Evolutionary conservation across 768 basidiomycete species (phyloP), one percentile per base, ranked within the genome.

Genomic region (Russula griseocarnosa): DNA sequence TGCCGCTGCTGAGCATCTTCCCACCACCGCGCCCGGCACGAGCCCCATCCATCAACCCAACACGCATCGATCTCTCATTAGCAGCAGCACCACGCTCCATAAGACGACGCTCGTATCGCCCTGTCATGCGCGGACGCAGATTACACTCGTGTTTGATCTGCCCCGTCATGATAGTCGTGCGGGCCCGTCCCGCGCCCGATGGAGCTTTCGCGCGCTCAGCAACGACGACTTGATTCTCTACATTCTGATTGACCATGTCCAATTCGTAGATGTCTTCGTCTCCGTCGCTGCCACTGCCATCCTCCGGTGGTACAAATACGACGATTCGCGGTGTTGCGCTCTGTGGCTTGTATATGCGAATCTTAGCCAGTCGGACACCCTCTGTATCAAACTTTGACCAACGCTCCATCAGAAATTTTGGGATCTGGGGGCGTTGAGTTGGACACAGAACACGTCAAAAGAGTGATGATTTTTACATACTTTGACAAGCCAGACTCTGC

Each of bases 401-500:
- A 38, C 87, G 82, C 67, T 92, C 87, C 79, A 94, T 83, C 58
- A 97, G 78, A 72, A 88, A 89, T 71, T 88, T 88, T 0, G 94
- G 94, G 50, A 96, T 85, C 91, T 93, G 24, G 5, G 16, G 36
- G 55, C 24, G 42, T 9, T 20, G 20, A 20, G 44, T 3, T 55
- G 22, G 60, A 47, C n/a, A 26, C 46, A 13, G 47, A 9, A 38
- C 22, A 32, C 32, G 24, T 56, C 47, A 50, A 50, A 68, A 57
- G 61, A n/a, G 52, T n/a, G 34, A 47, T n/a, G 34, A 47, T 26
- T 26, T 14, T 16, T 50, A 38, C 79, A 69, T 69, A 90, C 91
- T 83, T 92, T 92, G 71, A 92, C 90, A 49, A 92, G 79, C 92
- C 91, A 94, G 20, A 92, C 87, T 66, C 84, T 77, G 52, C 90